Conservation (phyloP, 768 basidiomycete genomes). For the Imleria badia region DNA sequence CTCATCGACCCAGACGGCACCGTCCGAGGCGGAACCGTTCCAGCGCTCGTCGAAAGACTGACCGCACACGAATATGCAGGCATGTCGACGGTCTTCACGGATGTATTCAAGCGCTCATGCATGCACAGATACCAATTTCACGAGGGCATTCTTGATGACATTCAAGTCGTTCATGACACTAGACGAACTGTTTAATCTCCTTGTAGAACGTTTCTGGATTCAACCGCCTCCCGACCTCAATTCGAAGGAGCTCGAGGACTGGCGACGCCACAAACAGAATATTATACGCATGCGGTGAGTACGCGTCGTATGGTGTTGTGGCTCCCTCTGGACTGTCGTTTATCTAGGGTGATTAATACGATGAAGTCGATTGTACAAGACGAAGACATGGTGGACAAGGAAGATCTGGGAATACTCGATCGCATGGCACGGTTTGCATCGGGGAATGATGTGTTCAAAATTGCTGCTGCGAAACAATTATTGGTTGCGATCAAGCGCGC, state of each 20-base stretch:
- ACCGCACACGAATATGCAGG: conserved; percentile 64
- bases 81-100: conserved; percentile 27
- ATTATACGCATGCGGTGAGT: conserved; percentile 59
- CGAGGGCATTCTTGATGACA: conserved; percentile 64
- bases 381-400: conserved; percentile 51
- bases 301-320: not conserved
- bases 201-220: conserved; percentile 57
- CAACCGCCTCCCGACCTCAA: conserved; percentile 48
- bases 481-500: conserved; percentile 48
- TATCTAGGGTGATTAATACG: conserved; percentile 58
- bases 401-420: conserved; percentile 51
- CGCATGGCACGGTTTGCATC: conserved; percentile 54
- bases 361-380: conserved; percentile 62
- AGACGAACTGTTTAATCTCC: conserved; percentile 52
- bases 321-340: not conserved
- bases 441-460: conserved; percentile 37
- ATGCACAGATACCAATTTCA: conserved; percentile 51
- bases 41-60: conserved; percentile 61
- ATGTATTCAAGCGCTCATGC: conserved; percentile 1
- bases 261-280: conserved; percentile 57
- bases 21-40: conserved; percentile 60
- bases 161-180: conserved; percentile 65
- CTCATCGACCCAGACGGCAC: conserved; percentile 62
- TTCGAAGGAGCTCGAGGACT: conserved; percentile 46
- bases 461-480: conserved; percentile 50